Percentiles rank a stretch among this genome's conserved stretches.
Evolutionary conservation across 208 protist species (phyloP).

Genomic region (Crithidia bombi): DNA sequence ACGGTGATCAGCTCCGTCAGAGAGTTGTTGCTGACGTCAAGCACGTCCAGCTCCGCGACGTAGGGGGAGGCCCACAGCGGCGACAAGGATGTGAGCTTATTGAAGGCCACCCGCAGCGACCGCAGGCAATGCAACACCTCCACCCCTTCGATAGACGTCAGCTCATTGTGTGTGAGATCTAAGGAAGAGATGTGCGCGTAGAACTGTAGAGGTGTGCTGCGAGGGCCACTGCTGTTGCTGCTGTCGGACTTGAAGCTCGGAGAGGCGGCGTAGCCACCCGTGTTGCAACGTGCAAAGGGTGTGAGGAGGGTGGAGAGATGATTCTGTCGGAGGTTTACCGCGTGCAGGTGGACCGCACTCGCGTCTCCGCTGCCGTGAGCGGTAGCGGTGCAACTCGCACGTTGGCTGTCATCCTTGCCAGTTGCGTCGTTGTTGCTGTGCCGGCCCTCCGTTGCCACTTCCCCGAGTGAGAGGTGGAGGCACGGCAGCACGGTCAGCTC

Average conservation of each 20-base stretch:
- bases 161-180: constrained; percentile 64
- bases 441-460: not conserved
- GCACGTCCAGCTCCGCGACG: constrained; percentile 49
- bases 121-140: constrained; percentile 48
- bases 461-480: constrained; percentile 32
- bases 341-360: constrained; percentile 23
- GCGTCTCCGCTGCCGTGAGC: constrained; percentile 49
- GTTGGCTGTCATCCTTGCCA: not conserved
- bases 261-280: not conserved
- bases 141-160: constrained; percentile 56
- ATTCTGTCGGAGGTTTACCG: constrained; percentile 54
- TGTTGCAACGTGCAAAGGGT: not conserved
- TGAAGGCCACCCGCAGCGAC: constrained; percentile 60
- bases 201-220: constrained; percentile 26
- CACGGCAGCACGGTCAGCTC: constrained; percentile 51
- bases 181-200: constrained; percentile 56
- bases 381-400: not conserved
- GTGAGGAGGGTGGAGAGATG: constrained; percentile 30
- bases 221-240: not conserved
- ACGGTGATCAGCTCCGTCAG: constrained; percentile 40
- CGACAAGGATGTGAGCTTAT: constrained; percentile 51
- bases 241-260: not conserved
- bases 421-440: not conserved
- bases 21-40: constrained; percentile 69
- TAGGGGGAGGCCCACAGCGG: constrained; percentile 52